These are phyloP conservation scores for Rhodomyrtus tomentosa DNA, from an alignment of 345 rosid species.

Conservation along the genomic window DNA sequence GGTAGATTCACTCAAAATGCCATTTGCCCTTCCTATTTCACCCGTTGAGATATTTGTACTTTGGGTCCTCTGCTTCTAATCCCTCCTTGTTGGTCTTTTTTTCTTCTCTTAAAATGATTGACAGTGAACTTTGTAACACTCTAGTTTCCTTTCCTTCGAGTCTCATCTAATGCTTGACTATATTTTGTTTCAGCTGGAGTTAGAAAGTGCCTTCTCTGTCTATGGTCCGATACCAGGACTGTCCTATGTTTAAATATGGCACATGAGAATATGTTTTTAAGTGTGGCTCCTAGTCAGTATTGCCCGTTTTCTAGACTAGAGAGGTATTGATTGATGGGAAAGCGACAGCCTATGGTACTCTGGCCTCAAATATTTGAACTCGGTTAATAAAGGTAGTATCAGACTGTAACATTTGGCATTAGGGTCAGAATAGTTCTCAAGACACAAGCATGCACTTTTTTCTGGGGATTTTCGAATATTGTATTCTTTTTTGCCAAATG, in stretches of 20 bases:
- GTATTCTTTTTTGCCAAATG: neutral
- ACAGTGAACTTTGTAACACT: neutral
- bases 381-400: neutral
- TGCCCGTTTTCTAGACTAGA: neutral
- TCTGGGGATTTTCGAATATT: neutral
- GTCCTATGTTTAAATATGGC: neutral
- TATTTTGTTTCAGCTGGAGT: neutral
- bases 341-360: neutral
- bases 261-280: neutral
- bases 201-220: neutral
- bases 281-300: neutral
- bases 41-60: neutral
- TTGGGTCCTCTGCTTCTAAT: neutral
- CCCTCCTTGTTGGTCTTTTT: neutral
- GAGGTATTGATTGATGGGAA: neutral
- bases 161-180: neutral
- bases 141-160: neutral
- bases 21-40: neutral
- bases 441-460: neutral
- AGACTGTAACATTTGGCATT: neutral
- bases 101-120: neutral
- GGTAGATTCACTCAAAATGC: neutral
- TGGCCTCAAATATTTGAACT: neutral
- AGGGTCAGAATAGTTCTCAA: neutral
- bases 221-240: neutral